Conservation (phyloP, 2,329 filamentous ascomycete genomes). For the Botrytis fragariae region DNA sequence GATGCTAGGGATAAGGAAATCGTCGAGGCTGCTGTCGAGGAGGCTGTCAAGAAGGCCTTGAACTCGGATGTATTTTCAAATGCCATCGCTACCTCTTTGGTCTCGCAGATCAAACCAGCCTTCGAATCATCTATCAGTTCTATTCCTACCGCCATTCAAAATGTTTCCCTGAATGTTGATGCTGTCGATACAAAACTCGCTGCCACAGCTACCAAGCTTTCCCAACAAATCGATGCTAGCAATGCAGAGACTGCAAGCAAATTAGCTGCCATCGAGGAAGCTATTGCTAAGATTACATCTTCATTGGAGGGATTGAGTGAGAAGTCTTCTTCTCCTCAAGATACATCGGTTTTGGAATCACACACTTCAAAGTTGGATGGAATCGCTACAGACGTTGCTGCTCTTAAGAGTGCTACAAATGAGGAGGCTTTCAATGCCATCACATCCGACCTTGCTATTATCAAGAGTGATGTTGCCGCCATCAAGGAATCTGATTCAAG, state of each 20-base stretch:
- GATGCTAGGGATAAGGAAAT: constrained; percentile 28
- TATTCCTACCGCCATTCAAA: constrained; percentile 19
- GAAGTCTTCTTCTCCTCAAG: constrained; percentile 31
- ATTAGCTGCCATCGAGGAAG: constrained; percentile 33
- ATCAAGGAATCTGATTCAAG: constrained; percentile 26
- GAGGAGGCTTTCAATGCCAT: constrained; percentile 31
- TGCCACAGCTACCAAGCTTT: constrained; percentile 29
- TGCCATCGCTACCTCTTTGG: constrained; percentile 34
- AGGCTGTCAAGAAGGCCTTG: constrained; percentile 31
- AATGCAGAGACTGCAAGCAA: constrained; percentile 30
- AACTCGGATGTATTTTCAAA: constrained; percentile 33
- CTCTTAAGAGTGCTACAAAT: constrained; percentile 28
- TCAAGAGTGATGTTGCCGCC: constrained; percentile 31
- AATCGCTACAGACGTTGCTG: constrained; percentile 28
- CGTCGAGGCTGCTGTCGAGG: constrained; percentile 30
- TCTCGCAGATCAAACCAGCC: constrained; percentile 34
- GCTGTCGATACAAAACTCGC: constrained; percentile 31
- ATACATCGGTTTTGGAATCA: constrained; percentile 29
- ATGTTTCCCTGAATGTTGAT: constrained; percentile 25
- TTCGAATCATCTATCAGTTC: constrained; percentile 32
- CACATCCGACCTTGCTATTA: constrained; percentile 29
- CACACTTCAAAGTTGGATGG: constrained; percentile 33
- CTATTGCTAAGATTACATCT: constrained; percentile 32
- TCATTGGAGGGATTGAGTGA: constrained; percentile 32
- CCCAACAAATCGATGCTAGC: constrained; percentile 30